These are phyloP conservation scores for Didymella glomerata DNA, from an alignment of 2,329 filamentous ascomycete species.

Conservation along the genomic window DNA sequence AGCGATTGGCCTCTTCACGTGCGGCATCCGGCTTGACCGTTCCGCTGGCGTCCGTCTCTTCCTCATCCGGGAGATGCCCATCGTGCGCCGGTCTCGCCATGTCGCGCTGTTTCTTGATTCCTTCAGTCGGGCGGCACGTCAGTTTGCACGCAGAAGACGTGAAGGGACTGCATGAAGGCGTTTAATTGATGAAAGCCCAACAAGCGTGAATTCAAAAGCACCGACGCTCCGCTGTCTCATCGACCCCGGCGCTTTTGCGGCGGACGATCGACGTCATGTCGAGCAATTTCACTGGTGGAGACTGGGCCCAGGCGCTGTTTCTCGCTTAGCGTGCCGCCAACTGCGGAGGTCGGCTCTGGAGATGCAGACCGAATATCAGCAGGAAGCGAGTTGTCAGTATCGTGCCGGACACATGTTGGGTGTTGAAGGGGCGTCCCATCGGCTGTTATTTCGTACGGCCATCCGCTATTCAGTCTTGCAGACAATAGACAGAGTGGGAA, in stretches of 20 bases:
- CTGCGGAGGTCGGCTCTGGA: constrained; percentile 6
- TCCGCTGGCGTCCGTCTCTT: constrained; percentile 25
- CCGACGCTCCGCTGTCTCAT: constrained; percentile 27
- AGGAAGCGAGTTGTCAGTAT: constrained; percentile 4
- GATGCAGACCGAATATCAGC: background rate
- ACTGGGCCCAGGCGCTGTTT: constrained; percentile 8
- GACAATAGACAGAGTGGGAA: background rate
- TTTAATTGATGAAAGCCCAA: constrained; percentile 8
- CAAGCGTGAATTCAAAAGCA: constrained; percentile 15
- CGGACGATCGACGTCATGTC: constrained; percentile 24
- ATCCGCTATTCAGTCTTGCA: background rate
- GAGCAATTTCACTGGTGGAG: constrained; percentile 6
- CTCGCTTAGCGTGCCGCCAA: constrained; percentile 14
- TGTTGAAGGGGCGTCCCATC: background rate
- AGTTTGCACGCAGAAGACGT: background rate
- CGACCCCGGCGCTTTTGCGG: constrained; percentile 10
- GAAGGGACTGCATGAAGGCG: constrained; percentile 1
- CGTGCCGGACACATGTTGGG: background rate
- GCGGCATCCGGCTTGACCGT: constrained; percentile 9
- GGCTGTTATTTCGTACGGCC: constrained; percentile 1
- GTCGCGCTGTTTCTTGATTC: background rate
- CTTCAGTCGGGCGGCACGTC: constrained; percentile 2
- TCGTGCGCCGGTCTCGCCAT: constrained; percentile 5
- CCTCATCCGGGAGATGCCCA: constrained; percentile 11
- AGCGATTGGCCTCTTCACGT: constrained; percentile 25